Percentiles rank a stretch among this genome's conserved stretches.
These are phyloP conservation scores for Agrocybe chaxingu DNA, from an alignment of 768 basidiomycete species.

Conservation along the genomic window DNA sequence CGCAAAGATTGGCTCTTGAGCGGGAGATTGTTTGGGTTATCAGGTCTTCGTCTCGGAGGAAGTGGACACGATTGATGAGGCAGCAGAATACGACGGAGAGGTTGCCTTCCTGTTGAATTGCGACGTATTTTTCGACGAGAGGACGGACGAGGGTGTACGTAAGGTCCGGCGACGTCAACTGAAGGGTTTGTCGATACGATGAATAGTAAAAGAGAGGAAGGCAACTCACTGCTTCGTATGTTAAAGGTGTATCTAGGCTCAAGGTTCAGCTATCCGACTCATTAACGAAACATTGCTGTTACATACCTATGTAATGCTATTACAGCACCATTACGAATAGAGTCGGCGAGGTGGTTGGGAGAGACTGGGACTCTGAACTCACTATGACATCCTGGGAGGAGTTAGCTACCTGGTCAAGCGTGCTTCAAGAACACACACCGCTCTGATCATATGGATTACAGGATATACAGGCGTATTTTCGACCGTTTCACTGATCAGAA, in stretches of 20 bases:
- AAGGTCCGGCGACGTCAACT: constrained; percentile 84
- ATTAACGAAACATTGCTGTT: neutral
- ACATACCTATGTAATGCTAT: constrained; percentile 69
- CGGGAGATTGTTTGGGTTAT: constrained; percentile 66
- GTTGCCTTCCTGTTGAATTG: constrained; percentile 71
- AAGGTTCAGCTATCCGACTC: constrained; percentile 2
- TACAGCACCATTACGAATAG: neutral
- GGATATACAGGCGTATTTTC: constrained; percentile 71
- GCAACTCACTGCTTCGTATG: constrained; percentile 68
- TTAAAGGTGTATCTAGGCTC: constrained; percentile 73
- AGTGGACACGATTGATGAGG: constrained; percentile 84
- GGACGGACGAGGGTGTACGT: constrained; percentile 90
- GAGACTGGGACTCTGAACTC: constrained; percentile 10
- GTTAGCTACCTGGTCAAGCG: constrained; percentile 10
- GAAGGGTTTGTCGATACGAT: constrained; percentile 7
- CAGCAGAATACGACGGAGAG: constrained; percentile 85
- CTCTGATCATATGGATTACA: constrained; percentile 73
- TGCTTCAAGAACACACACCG: constrained; percentile 34
- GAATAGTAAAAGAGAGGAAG: neutral
- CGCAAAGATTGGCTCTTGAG: constrained; percentile 81
- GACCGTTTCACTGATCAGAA: constrained; percentile 41
- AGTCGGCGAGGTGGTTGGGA: neutral
- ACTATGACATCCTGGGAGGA: constrained; percentile 59
- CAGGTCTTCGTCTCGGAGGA: constrained; percentile 73
- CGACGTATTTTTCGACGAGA: constrained; percentile 80